Percentiles rank a stretch among this genome's conserved stretches.
phyloP scores from a whole-genome alignment of 1,139 yeast species.

The Blastobotrys elegans region DNA sequence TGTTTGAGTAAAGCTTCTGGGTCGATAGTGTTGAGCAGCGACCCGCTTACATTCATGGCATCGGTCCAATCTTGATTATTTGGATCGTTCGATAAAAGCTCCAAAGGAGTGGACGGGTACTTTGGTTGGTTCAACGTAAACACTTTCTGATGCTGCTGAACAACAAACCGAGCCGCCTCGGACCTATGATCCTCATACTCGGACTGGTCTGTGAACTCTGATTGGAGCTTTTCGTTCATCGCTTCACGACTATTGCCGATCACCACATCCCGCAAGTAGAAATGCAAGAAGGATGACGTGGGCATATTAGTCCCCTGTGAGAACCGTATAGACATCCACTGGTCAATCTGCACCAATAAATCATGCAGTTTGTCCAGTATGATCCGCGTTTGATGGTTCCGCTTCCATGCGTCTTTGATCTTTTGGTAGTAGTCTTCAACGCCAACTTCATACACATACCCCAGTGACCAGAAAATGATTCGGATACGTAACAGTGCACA shows the following conservation, averaged over 20 bases:
- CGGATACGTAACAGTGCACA: conserved; percentile 6
- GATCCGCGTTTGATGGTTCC: not conserved
- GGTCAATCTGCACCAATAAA: not conserved
- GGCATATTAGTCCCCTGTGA: not conserved
- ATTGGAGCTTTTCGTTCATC: not conserved
- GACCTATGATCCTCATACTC: too few relatives aligned
- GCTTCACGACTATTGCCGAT: conserved; percentile 6
- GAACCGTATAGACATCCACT: conserved; percentile 6
- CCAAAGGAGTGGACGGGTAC: too few relatives aligned
- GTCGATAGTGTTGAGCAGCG: not conserved
- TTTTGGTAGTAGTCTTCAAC: conserved; percentile 3
- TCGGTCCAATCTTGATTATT: too few relatives aligned
- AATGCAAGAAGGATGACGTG: not conserved
- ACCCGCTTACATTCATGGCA: too few relatives aligned
- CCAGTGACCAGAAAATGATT: conserved; percentile 8
- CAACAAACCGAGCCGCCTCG: too few relatives aligned
- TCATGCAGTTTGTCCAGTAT: conserved; percentile 4
- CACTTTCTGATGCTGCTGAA: too few relatives aligned
- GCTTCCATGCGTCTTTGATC: conserved; percentile 8
- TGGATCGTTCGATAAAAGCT: too few relatives aligned
- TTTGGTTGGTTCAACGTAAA: too few relatives aligned
- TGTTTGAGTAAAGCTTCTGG: conserved; percentile 5
- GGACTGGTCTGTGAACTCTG: not conserved
- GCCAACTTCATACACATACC: not conserved
- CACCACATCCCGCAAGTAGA: conserved; percentile 1